These are phyloP conservation scores for Lagenidium sp. DNA, from an alignment of 352 stramenopile species.

Conservation along the genomic window DNA sequence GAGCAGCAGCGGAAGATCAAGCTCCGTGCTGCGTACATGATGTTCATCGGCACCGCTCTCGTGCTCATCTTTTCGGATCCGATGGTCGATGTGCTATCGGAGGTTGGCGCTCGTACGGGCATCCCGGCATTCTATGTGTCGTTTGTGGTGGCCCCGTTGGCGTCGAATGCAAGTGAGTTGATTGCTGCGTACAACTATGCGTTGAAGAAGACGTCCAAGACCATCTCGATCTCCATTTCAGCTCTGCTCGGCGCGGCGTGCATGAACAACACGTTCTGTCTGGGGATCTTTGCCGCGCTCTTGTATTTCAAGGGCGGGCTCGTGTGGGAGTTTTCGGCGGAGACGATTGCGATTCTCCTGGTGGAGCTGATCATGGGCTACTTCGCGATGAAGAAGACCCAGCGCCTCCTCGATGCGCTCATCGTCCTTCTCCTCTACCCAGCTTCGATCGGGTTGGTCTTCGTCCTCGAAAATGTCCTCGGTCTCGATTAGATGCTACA, in stretches of 20 bases:
- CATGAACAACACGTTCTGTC: conserved; percentile 99
- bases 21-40: conserved; percentile 89
- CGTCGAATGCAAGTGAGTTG: conserved; percentile 97
- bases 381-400: conserved; percentile 79
- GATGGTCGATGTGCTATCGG: conserved; percentile 97
- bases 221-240: conserved; percentile 94
- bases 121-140: conserved; percentile 97
- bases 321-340: conserved; percentile 97
- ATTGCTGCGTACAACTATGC: conserved; percentile 97
- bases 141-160: conserved; percentile 95
- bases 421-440: conserved; percentile 91
- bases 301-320: conserved; percentile 93
- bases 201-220: conserved; percentile 97
- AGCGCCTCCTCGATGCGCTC: conserved; percentile 77
- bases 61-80: conserved; percentile 96
- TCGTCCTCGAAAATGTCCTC: conserved; percentile 87
- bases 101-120: conserved; percentile 84
- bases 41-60: conserved; percentile 90
- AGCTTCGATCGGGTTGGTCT: conserved; percentile 89
- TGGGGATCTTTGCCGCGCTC: conserved; percentile 96
- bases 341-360: conserved; percentile 95
- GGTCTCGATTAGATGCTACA: conserved; percentile 89
- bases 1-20: conserved; percentile 96
- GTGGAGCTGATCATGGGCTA: conserved; percentile 89
- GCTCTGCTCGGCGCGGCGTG: conserved; percentile 92